These are phyloP conservation scores for Teunomyces tritomae DNA, from an alignment of 805 yeast genomes.

Conservation along the genomic window DNA sequence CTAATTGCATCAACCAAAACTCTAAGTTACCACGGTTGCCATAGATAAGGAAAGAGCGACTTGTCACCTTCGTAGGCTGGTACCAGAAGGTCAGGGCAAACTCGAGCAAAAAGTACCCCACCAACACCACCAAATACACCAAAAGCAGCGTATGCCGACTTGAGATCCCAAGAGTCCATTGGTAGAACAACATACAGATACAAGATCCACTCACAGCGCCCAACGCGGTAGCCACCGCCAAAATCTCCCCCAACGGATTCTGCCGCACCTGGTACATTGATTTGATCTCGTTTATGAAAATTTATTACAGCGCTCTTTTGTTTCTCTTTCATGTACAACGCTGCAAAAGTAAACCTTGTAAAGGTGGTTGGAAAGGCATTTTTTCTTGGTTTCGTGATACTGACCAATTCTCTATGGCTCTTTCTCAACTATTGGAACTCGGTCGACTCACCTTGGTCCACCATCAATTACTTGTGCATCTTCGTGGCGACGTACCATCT, in stretches of 20 bases:
- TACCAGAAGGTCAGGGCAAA: slow-evolving; percentile 24
- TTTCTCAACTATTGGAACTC: slow-evolving; percentile 1
- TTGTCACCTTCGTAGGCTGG: slow-evolving; percentile 22
- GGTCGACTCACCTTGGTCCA: neutral
- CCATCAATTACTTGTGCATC: slow-evolving; percentile 4
- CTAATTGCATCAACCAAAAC: slow-evolving; percentile 27
- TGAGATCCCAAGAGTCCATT: neutral
- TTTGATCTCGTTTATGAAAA: neutral
- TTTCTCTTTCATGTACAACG: slow-evolving; percentile 19
- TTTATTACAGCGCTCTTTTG: neutral
- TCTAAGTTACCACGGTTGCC: slow-evolving; percentile 34
- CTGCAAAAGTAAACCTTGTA: slow-evolving; percentile 26
- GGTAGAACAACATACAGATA: neutral
- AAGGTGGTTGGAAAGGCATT: slow-evolving; percentile 32
- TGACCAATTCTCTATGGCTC: slow-evolving; percentile 12
- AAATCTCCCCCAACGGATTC: slow-evolving; percentile 20
- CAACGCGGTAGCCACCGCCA: slow-evolving; percentile 14
- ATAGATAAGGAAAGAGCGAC: slow-evolving; percentile 32
- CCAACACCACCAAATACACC: slow-evolving; percentile 19
- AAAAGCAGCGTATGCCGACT: neutral
- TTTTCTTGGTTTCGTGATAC: slow-evolving; percentile 26
- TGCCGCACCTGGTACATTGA: slow-evolving; percentile 13
- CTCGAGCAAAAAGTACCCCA: slow-evolving; percentile 24
- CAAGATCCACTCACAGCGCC: slow-evolving; percentile 16
- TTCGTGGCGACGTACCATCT: slow-evolving; percentile 59